phyloP scores from a whole-genome alignment of 768 basidiomycete genomes.

The Tephrocybe rancida region DNA sequence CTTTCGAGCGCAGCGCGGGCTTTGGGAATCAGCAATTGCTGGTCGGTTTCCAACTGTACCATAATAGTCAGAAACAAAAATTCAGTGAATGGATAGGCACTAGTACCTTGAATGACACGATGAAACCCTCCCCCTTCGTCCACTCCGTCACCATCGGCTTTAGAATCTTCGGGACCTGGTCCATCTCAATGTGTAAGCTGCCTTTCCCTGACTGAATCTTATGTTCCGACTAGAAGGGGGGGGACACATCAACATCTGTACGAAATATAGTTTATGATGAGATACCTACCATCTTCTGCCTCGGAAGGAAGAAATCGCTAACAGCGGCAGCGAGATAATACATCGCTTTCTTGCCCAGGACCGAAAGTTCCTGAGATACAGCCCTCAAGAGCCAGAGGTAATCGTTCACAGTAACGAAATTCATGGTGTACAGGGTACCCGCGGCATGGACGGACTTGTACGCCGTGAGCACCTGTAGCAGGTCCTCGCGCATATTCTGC shows the following conservation, averaged over 20 bases:
- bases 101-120: constrained; percentile 94
- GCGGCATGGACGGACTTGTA: constrained; percentile 81
- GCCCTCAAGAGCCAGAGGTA: constrained; percentile 92
- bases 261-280: background rate
- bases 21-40: constrained; percentile 83
- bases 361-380: constrained; percentile 75
- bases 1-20: constrained; percentile 84
- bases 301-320: constrained; percentile 96
- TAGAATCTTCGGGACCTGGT: constrained; percentile 96
- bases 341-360: constrained; percentile 72
- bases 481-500: constrained; percentile 59
- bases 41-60: constrained; percentile 92
- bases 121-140: constrained; percentile 79
- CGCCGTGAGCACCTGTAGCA: constrained; percentile 71
- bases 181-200: constrained; percentile 94
- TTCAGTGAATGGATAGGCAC: background rate
- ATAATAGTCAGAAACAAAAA: background rate
- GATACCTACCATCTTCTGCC: constrained; percentile 79
- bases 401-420: constrained; percentile 94
- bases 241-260: background rate
- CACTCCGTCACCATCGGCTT: constrained; percentile 94
- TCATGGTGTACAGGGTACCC: constrained; percentile 80
- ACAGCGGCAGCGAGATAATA: constrained; percentile 99
- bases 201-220: constrained; percentile 99
- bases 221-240: constrained; percentile 76